These are phyloP conservation scores for Boletus reticulatus DNA, from an alignment of 768 basidiomycete genomes.

Conservation along the genomic window DNA sequence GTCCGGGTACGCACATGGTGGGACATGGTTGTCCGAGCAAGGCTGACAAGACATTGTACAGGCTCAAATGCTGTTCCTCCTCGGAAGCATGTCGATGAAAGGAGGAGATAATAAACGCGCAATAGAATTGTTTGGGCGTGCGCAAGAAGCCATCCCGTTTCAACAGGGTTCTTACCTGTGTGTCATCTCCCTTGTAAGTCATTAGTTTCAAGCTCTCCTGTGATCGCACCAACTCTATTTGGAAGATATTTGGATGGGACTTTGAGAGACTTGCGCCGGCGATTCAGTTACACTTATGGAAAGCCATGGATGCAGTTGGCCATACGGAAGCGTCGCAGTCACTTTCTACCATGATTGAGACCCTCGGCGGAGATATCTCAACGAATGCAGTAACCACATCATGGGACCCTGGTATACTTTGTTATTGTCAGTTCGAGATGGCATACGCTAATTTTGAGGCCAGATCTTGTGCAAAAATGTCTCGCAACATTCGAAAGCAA, in stretches of 20 bases:
- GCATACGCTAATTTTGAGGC: no score
- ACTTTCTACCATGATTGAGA: no score
- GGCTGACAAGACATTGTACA: background rate
- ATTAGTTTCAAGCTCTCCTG: background rate
- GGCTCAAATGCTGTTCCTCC: background rate
- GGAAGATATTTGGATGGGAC: slow-evolving; percentile 13
- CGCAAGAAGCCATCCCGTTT: background rate
- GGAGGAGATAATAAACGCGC: background rate
- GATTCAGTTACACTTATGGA: background rate
- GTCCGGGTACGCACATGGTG: no score
- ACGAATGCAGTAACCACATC: no score
- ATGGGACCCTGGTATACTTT: no score
- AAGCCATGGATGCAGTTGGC: background rate
- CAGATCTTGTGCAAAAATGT: no score
- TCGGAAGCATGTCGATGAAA: background rate
- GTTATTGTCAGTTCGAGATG: no score
- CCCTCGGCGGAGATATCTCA: no score
- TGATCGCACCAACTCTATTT: background rate
- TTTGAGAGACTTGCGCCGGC: slow-evolving; percentile 1
- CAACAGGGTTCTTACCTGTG: background rate
- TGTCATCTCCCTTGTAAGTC: background rate
- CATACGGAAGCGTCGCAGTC: background rate
- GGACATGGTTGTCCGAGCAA: background rate
- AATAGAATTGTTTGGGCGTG: background rate
- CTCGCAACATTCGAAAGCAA: no score